Conservation (phyloP, 1,284 basidiomycete species). For the Rhodotorula sp. region DNA sequence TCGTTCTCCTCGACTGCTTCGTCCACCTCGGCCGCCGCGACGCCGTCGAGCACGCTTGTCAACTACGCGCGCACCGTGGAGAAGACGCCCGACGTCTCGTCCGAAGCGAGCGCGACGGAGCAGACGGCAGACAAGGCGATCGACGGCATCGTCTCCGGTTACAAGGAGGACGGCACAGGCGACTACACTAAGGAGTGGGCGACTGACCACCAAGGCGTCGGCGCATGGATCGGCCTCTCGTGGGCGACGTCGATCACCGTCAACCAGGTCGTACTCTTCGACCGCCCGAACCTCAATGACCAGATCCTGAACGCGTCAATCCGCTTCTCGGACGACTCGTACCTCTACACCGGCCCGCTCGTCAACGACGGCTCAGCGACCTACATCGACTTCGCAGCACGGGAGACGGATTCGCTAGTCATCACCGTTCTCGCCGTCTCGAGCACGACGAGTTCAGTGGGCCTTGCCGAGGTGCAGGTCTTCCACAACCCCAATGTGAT, state of each 20-base stretch:
- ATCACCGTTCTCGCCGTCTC: slow-evolving; percentile 12
- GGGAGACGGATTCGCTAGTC: background rate
- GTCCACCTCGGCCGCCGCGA: background rate
- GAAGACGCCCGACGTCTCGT: slow-evolving; percentile 4
- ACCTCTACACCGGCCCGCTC: slow-evolving; percentile 15
- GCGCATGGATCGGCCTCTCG: slow-evolving; percentile 19
- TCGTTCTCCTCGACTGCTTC: background rate
- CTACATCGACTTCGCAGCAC: slow-evolving; percentile 1
- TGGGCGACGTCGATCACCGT: slow-evolving; percentile 16
- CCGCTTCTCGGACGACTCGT: slow-evolving; percentile 28
- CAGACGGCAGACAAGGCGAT: slow-evolving; percentile 6
- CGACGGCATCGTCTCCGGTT: slow-evolving; percentile 24
- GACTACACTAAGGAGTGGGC: slow-evolving; percentile 28
- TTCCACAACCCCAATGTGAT: background rate
- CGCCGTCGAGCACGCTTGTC: background rate
- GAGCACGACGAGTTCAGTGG: slow-evolving; percentile 13
- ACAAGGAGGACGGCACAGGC: slow-evolving; percentile 25
- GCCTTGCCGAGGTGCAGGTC: slow-evolving; percentile 20
- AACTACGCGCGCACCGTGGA: background rate
- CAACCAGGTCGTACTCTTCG: slow-evolving; percentile 21
- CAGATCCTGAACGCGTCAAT: slow-evolving; percentile 15
- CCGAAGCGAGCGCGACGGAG: background rate
- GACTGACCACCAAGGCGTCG: slow-evolving; percentile 1
- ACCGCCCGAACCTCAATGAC: slow-evolving; percentile 35
- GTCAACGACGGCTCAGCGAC: slow-evolving; percentile 24